These are phyloP conservation scores for Cinchona pubescens DNA, from an alignment of 257 asterid genomes.

Conservation along the genomic window DNA sequence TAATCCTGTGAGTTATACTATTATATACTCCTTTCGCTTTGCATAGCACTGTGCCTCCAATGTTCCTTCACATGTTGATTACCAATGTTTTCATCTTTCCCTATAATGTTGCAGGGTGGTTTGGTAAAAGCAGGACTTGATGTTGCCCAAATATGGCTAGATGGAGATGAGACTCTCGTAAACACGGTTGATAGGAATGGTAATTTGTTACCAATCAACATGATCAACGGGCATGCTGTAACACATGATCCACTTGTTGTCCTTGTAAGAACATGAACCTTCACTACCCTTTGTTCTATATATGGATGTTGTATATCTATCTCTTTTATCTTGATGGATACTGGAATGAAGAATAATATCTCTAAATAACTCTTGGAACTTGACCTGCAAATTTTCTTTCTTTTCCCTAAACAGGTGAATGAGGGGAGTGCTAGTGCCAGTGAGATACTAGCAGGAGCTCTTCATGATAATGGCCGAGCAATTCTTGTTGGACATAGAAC, in stretches of 20 bases:
- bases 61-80: background rate
- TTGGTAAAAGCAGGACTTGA: slow-evolving; percentile 90
- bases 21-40: background rate
- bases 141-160: slow-evolving; percentile 94
- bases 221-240: slow-evolving; percentile 76
- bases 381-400: background rate
- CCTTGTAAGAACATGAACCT: slow-evolving; percentile 45
- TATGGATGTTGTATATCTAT: background rate
- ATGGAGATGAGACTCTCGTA: slow-evolving; percentile 82
- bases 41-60: background rate
- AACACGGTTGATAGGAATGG: slow-evolving; percentile 87
- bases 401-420: slow-evolving; percentile 51
- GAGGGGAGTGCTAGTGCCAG: slow-evolving; percentile 98
- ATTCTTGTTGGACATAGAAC: slow-evolving; percentile 79
- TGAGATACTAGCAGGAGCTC: slow-evolving; percentile 96
- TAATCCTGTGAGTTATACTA: slow-evolving; percentile 61
- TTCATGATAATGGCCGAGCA: slow-evolving; percentile 92
- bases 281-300: background rate
- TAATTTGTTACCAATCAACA: slow-evolving; percentile 65
- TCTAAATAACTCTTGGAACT: background rate
- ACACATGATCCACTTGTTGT: slow-evolving; percentile 89
- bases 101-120: slow-evolving; percentile 62
- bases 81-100: background rate
- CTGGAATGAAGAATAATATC: background rate
- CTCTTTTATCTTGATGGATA: background rate